Evolutionary conservation across 495 filamentous ascomycete genomes (phyloP).

Genomic region (Hypoxylon rickii): DNA sequence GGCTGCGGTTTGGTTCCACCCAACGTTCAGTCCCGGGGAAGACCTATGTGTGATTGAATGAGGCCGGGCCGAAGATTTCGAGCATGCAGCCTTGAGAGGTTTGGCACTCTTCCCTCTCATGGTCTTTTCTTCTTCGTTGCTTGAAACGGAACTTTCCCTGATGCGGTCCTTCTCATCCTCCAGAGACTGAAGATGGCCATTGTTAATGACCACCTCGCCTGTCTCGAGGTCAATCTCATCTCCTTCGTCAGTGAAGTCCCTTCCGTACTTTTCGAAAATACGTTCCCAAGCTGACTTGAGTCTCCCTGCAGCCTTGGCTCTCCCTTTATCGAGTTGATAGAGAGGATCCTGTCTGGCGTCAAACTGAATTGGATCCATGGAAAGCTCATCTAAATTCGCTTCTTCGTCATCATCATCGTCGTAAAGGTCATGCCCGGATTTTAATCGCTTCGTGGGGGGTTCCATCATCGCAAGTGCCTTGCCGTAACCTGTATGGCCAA

Average conservation of each 20-base stretch:
- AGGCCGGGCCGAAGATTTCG: conserved; percentile 12
- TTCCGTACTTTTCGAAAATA: conserved; percentile 87
- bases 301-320: conserved; percentile 62
- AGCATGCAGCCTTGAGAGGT: conserved; percentile 6
- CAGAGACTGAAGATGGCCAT: conserved; percentile 76
- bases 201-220: conserved; percentile 79
- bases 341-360: conserved; percentile 52
- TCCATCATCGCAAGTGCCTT: conserved; percentile 51
- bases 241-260: conserved; percentile 77
- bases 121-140: conserved; percentile 30
- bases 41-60: conserved; percentile 4
- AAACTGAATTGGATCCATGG: conserved; percentile 46
- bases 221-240: conserved; percentile 82
- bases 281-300: conserved; percentile 81
- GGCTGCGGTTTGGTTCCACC: not conserved
- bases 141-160: conserved; percentile 25
- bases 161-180: conserved; percentile 51
- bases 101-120: conserved; percentile 17
- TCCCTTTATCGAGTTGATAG: conserved; percentile 60
- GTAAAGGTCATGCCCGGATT: conserved; percentile 47
- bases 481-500: conserved; percentile 6
- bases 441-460: conserved; percentile 60
- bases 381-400: conserved; percentile 49
- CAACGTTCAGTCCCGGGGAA: not conserved
- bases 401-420: conserved; percentile 43